A percentile compares a stretch with the other conserved stretches of the same genome.
These are phyloP conservation scores for Malbranchea zuffiana DNA, from an alignment of 2,329 filamentous ascomycete species.

Conservation along the genomic window DNA sequence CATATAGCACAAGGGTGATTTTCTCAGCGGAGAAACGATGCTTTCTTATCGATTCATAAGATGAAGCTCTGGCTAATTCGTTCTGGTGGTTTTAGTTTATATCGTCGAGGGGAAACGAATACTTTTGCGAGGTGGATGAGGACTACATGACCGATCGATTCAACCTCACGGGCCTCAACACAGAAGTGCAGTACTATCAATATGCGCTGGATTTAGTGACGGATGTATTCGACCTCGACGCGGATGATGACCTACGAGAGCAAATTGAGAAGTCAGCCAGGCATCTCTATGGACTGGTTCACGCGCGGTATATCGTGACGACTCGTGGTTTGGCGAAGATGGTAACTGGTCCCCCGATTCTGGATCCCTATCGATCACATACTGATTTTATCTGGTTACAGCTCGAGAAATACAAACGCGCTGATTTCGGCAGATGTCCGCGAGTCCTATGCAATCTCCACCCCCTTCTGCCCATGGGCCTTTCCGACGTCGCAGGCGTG, in stretches of 20 bases:
- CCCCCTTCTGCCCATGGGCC: conserved; percentile 86
- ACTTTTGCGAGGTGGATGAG: conserved; percentile 99
- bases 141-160: conserved; percentile 97
- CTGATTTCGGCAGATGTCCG: conserved; percentile 95
- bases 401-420: conserved; percentile 98
- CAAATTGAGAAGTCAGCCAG: conserved; percentile 95
- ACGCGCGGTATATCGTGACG: conserved; percentile 93
- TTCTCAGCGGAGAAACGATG: too few relatives aligned
- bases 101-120: conserved; percentile 93
- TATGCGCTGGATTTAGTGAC: conserved; percentile 96
- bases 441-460: conserved; percentile 91
- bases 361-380: conserved; percentile 5
- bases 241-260: conserved; percentile 96
- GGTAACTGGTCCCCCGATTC: conserved; percentile 60
- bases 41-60: neutral
- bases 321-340: conserved; percentile 90
- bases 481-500: conserved; percentile 75
- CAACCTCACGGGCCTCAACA: conserved; percentile 93
- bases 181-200: conserved; percentile 97
- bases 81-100: conserved; percentile 59
- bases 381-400: conserved; percentile 30
- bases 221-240: conserved; percentile 96
- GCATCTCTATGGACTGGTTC: conserved; percentile 90
- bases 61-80: neutral
- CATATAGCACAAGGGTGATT: too few relatives aligned